phyloP scores from a whole-genome alignment of 768 basidiomycete species.

The Tulasnella sp. region DNA sequence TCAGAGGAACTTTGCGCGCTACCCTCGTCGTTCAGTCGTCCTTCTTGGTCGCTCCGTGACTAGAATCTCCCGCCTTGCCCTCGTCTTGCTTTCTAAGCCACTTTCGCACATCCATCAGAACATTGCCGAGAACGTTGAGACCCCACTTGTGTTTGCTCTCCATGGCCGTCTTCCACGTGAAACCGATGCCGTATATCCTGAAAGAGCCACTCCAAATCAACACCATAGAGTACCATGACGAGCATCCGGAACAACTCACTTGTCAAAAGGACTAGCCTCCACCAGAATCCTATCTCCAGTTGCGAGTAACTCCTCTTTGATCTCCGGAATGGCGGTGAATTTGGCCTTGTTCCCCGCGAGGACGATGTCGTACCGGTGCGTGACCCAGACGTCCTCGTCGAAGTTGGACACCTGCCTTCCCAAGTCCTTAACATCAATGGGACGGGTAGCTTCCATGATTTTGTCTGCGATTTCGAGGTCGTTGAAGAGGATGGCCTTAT shows the following conservation, averaged over 20 bases:
- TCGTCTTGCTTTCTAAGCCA: constrained; percentile 24
- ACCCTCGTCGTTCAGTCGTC: background rate
- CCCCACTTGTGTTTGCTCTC: constrained; percentile 38
- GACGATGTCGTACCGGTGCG: constrained; percentile 38
- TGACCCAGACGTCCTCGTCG: constrained; percentile 38
- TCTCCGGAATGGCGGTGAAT: constrained; percentile 37
- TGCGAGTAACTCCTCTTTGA: constrained; percentile 32
- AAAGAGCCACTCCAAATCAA: background rate
- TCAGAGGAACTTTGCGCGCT: background rate
- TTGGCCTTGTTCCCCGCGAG: constrained; percentile 43
- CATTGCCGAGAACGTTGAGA: constrained; percentile 42
- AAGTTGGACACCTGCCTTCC: constrained; percentile 41
- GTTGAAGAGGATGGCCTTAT: constrained; percentile 45
- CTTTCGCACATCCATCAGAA: constrained; percentile 33
- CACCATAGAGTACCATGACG: background rate
- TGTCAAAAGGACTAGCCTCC: constrained; percentile 53
- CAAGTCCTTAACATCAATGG: constrained; percentile 40
- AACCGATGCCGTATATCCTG: constrained; percentile 54
- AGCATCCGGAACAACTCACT: background rate
- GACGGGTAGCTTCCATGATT: constrained; percentile 31
- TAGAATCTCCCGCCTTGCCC: background rate
- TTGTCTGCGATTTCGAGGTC: constrained; percentile 34
- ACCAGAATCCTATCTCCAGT: constrained; percentile 53
- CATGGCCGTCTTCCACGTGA: constrained; percentile 38
- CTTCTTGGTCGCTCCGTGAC: too few species aligned